These are phyloP conservation scores for Tritrichomonas foetus DNA, from an alignment of 208 protist species.

Conservation along the genomic window DNA sequence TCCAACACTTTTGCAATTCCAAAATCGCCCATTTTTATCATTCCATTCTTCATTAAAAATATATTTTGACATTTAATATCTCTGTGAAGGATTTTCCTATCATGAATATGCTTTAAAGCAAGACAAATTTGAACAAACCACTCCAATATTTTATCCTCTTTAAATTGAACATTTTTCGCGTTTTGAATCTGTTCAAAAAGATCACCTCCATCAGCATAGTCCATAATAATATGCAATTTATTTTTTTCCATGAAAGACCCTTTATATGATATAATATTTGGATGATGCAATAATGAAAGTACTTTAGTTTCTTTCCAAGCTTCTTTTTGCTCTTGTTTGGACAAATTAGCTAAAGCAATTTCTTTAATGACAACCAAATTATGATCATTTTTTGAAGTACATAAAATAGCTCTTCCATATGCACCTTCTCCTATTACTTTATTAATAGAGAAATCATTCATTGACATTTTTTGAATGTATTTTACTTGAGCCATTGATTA, in stretches of 20 bases:
- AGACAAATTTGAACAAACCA: slow-evolving; percentile 57
- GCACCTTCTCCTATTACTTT: background rate
- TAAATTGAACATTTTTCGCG: background rate
- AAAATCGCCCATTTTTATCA: slow-evolving; percentile 46
- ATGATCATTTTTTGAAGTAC: background rate
- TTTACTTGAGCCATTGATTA: too few relatives aligned
- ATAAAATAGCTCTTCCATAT: background rate
- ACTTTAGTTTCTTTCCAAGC: background rate
- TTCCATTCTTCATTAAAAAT: slow-evolving; percentile 35
- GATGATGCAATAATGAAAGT: background rate
- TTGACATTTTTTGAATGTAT: background rate
- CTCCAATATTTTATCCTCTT: slow-evolving; percentile 12
- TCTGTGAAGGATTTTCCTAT: slow-evolving; percentile 61
- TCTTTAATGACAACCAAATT: background rate
- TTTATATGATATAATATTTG: background rate
- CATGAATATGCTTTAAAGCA: slow-evolving; percentile 62
- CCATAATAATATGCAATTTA: slow-evolving; percentile 41
- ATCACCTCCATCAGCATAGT: slow-evolving; percentile 45
- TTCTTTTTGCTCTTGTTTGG: background rate
- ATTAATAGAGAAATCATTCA: background rate
- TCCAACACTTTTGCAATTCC: slow-evolving; percentile 33
- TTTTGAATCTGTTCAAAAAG: background rate
- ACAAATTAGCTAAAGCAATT: background rate
- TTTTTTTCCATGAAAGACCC: background rate
- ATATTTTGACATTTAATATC: slow-evolving; percentile 55